Evolutionary conservation across 1,284 basidiomycete species (phyloP).

Genomic region (Flammula alnicola): DNA sequence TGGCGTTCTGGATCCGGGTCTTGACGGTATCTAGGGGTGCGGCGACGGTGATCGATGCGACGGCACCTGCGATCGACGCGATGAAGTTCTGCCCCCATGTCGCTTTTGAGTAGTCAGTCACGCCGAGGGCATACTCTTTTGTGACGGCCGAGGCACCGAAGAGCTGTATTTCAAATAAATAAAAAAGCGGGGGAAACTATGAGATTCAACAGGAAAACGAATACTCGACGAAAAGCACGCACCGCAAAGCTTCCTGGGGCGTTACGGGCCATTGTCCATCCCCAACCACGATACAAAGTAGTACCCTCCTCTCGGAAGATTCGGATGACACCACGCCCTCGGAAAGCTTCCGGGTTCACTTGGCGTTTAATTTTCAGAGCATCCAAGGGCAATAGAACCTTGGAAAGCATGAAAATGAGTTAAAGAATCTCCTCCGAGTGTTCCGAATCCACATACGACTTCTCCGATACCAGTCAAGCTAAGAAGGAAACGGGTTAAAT

Average conservation of each 20-base stretch:
- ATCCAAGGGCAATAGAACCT: conserved; percentile 93
- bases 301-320: conserved; percentile 94
- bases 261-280: conserved; percentile 98
- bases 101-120: conserved; percentile 89
- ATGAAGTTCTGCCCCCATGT: conserved; percentile 97
- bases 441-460: conserved; percentile 65
- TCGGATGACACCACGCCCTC: conserved; percentile 87
- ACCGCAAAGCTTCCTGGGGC: conserved; percentile 96
- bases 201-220: not conserved
- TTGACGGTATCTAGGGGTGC: conserved; percentile 97
- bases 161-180: conserved; percentile 54
- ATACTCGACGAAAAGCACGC: conserved; percentile 31
- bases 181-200: not conserved
- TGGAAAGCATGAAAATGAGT: not conserved
- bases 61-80: conserved; percentile 92
- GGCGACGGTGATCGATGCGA: conserved; percentile 95
- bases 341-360: conserved; percentile 96
- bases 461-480: conserved; percentile 96
- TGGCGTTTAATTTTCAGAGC: conserved; percentile 99
- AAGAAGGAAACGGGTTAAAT: conserved; percentile 12
- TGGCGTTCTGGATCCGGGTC: conserved; percentile 97
- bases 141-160: conserved; percentile 96
- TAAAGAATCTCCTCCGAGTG: not conserved
- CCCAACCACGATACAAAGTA: conserved; percentile 95
- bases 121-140: conserved; percentile 92